Base-by-base conservation (phyloP, 2,329 filamentous ascomycete species). In the Fusarium sp. region DNA sequence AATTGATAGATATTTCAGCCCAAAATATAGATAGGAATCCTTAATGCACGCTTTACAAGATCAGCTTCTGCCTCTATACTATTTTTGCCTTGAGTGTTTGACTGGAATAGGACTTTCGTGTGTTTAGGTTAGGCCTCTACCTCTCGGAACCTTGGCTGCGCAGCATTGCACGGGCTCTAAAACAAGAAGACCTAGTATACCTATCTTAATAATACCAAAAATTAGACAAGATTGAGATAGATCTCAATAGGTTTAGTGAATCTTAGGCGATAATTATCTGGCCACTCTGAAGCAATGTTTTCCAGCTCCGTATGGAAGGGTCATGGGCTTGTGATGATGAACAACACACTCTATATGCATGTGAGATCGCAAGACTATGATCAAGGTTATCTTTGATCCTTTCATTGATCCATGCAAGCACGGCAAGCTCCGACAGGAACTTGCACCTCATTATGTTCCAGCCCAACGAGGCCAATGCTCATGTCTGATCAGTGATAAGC, bases 211-310 rank as follows among this genome's bases (percentile, higher is more conserved):
- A 11, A 6, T 12, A 11, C 2, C 30, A 20, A 2, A 24, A 8
- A 1, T 4, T 24, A 1, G 11, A 3, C 2, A 10, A 24, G 3
- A 14, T 6, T 10, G 10, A 10, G 7, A 24, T 15, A 14, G 6
- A 20, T 35, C 20, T 11, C 8, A 24, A 1, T 20, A 11, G 6
- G 24, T 11, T 24, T 14, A 11, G 17, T 24, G 9, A 6, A 15
- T 6, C 12, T 15, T 24, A 1, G 17, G 5, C 6, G 13, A 14
- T 32, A 18, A 3, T 18, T 51, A 10, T 10, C 11, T 18, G 18
- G 22, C 18, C 17, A 5, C 4, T 18, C 22, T 51, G 22, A 18
- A 14, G 7, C 32, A 35, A 30, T 3, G 9, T 15, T 17, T 11
- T 30, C 9, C 20, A 15, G 12, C 13, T 30, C 13, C 13, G 0